phyloP scores from a whole-genome alignment of 1,284 basidiomycete species.

The Heterobasidion occidentale region DNA sequence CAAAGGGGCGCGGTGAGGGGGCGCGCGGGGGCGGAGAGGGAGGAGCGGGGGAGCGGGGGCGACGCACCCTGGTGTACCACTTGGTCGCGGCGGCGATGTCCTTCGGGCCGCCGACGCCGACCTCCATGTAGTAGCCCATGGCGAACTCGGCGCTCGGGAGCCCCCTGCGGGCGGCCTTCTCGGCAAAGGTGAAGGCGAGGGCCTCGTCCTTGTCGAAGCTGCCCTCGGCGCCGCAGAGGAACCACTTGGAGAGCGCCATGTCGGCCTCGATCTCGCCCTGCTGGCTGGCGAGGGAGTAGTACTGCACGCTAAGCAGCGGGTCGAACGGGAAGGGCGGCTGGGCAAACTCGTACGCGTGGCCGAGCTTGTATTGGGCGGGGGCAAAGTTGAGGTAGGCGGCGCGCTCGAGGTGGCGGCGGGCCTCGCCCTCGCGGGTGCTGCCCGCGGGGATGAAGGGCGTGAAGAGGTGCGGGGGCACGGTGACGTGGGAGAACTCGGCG shows the following conservation, averaged over 20 bases:
- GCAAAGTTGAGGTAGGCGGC: slow-evolving; percentile 84
- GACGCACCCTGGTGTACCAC: slow-evolving; percentile 61
- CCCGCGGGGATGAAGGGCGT: slow-evolving; percentile 31
- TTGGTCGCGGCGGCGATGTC: slow-evolving; percentile 55
- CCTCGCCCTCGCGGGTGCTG: slow-evolving; percentile 33
- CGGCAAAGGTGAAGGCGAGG: slow-evolving; percentile 85
- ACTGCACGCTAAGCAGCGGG: slow-evolving; percentile 85
- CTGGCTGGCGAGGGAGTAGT: slow-evolving; percentile 82
- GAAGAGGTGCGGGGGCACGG: slow-evolving; percentile 47
- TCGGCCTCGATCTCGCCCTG: slow-evolving; percentile 88
- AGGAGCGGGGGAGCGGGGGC: too few relatives aligned
- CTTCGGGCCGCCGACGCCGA: slow-evolving; percentile 62
- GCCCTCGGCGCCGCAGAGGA: slow-evolving; percentile 79
- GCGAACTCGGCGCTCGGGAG: slow-evolving; percentile 88
- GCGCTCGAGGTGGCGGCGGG: slow-evolving; percentile 60
- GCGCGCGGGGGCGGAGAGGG: background rate
- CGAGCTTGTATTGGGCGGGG: slow-evolving; percentile 90
- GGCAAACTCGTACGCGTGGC: slow-evolving; percentile 90
- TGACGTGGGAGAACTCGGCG: slow-evolving; percentile 62
- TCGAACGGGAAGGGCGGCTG: slow-evolving; percentile 83
- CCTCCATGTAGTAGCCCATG: slow-evolving; percentile 89
- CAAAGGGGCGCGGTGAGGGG: background rate
- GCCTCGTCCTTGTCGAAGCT: slow-evolving; percentile 85
- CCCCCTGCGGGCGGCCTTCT: slow-evolving; percentile 80
- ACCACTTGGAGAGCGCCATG: slow-evolving; percentile 95